phyloP scores from a whole-genome alignment of 2,329 filamentous ascomycete species.

The Calonectria naviculata region DNA sequence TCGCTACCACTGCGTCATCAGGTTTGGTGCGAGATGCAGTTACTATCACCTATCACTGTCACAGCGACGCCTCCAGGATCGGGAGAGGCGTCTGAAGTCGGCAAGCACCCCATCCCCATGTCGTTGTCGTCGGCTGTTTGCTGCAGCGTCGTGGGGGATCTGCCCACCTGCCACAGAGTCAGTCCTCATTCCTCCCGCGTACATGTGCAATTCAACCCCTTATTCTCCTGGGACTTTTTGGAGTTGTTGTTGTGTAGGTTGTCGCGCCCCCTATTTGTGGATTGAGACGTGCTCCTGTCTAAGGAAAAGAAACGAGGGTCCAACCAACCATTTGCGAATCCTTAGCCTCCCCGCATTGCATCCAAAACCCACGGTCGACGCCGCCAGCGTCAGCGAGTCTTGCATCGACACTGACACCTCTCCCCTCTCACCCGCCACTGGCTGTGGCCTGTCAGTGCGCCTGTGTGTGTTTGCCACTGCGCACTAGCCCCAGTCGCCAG shows the following conservation, averaged over 20 bases:
- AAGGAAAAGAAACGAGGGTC: constrained; percentile 6
- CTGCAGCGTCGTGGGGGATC: constrained; percentile 28
- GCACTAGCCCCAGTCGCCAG: constrained; percentile 22
- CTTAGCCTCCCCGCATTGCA: constrained; percentile 13
- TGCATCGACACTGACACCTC: constrained; percentile 16
- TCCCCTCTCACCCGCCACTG: constrained; percentile 23
- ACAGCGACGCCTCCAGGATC: neutral
- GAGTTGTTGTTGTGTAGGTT: neutral
- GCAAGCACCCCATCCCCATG: constrained; percentile 12
- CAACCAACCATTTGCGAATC: constrained; percentile 12
- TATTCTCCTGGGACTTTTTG: neutral
- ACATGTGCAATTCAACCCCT: constrained; percentile 8
- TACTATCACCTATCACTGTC: constrained; percentile 15
- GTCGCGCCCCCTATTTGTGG: neutral
- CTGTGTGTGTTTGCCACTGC: constrained; percentile 15
- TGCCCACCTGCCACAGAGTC: constrained; percentile 27
- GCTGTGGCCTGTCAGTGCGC: neutral
- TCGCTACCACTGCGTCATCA: constrained; percentile 19
- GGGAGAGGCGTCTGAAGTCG: constrained; percentile 24
- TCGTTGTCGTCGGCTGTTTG: constrained; percentile 21
- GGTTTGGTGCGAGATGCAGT: constrained; percentile 12
- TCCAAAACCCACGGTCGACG: constrained; percentile 19
- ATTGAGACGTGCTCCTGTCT: constrained; percentile 1
- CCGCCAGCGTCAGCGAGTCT: constrained; percentile 1
- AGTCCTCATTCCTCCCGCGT: constrained; percentile 10